These are phyloP conservation scores for Tylopilus sp. DNA, from an alignment of 768 basidiomycete species.

Conservation along the genomic window DNA sequence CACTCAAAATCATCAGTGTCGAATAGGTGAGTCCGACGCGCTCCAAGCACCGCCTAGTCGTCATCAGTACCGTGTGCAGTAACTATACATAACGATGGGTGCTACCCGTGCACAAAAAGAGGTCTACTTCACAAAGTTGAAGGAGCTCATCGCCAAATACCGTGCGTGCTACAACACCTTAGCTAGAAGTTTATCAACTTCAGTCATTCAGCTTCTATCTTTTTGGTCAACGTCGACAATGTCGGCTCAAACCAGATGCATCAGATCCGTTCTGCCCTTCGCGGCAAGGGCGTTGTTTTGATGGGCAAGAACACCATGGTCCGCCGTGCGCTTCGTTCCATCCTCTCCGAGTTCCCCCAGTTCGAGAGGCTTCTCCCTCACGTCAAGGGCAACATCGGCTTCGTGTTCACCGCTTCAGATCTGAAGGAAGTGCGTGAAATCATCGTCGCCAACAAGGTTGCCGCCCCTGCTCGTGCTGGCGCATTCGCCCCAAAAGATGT, in stretches of 20 bases:
- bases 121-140: slow-evolving; percentile 89
- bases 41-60: not conserved
- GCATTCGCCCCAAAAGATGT: slow-evolving; percentile 93
- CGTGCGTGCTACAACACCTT: slow-evolving; percentile 51
- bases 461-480: slow-evolving; percentile 98
- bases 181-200: not conserved
- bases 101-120: slow-evolving; percentile 87
- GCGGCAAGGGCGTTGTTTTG: slow-evolving; percentile 92
- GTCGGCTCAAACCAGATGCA: slow-evolving; percentile 99
- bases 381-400: slow-evolving; percentile 97
- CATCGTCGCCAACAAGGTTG: slow-evolving; percentile 96
- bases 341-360: slow-evolving; percentile 87
- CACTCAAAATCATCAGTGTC: slow-evolving; percentile 22
- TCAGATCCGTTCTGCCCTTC: slow-evolving; percentile 92
- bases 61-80: slow-evolving; percentile 8
- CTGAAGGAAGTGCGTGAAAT: slow-evolving; percentile 93
- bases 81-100: slow-evolving; percentile 68
- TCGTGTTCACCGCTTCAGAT: slow-evolving; percentile 92
- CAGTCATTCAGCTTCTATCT: slow-evolving; percentile 78
- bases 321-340: slow-evolving; percentile 91
- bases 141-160: slow-evolving; percentile 86
- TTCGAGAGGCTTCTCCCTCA: slow-evolving; percentile 96
- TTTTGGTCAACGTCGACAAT: slow-evolving; percentile 99
- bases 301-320: slow-evolving; percentile 99
- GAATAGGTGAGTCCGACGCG: slow-evolving; percentile 24